Conservation (phyloP, 768 basidiomycete genomes). For the Amanita inopinata region DNA sequence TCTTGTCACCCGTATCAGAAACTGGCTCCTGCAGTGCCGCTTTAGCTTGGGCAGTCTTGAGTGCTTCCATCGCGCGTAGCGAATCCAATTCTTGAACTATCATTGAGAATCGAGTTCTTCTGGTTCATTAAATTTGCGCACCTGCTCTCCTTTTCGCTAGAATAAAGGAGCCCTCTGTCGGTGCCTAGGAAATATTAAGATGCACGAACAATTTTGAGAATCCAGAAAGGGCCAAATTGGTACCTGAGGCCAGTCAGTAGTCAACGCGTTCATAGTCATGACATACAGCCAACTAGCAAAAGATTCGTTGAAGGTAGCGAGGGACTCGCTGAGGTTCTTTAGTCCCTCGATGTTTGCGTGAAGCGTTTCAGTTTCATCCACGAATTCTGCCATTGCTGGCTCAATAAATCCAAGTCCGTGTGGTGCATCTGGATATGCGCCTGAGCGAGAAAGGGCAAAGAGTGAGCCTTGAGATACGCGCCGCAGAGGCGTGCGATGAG, state of each 20-base stretch:
- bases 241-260: constrained; percentile 89
- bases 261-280: constrained; percentile 91
- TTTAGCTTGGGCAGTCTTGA: constrained; percentile 28
- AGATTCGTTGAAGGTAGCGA: constrained; percentile 84
- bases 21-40: constrained; percentile 24
- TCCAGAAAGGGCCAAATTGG: constrained; percentile 12
- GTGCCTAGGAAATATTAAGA: constrained; percentile 32
- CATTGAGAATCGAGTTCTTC: background rate
- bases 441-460: constrained; percentile 73
- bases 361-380: constrained; percentile 80
- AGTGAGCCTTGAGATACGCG: constrained; percentile 91
- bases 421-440: constrained; percentile 62
- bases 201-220: background rate
- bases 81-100: constrained; percentile 46
- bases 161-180: constrained; percentile 47
- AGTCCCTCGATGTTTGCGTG: constrained; percentile 69
- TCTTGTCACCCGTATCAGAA: constrained; percentile 26
- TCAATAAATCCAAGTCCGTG: constrained; percentile 81
- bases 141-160: constrained; percentile 54
- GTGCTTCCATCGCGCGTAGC: constrained; percentile 41
- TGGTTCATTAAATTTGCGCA: constrained; percentile 18
- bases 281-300: constrained; percentile 89
- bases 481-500: constrained; percentile 74
- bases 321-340: constrained; percentile 59
- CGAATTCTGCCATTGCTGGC: constrained; percentile 74